phyloP scores from a whole-genome alignment of 495 filamentous ascomycete genomes.

The Neurospora cerealis region DNA sequence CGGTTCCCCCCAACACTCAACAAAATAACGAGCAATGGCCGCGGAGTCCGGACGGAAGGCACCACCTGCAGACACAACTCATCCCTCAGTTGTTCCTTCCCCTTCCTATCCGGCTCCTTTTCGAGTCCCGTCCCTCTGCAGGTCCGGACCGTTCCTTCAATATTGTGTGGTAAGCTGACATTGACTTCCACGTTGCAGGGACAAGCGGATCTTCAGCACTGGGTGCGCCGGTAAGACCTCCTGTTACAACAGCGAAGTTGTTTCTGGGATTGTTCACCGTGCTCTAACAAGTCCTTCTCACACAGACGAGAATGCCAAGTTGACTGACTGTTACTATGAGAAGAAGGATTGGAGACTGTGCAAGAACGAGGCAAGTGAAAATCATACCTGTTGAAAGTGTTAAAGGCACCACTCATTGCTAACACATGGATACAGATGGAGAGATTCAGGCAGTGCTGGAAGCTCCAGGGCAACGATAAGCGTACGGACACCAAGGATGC shows the following conservation, averaged over 20 bases:
- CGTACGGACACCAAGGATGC: slow-evolving; percentile 68
- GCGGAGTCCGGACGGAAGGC: neutral
- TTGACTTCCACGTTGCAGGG: slow-evolving; percentile 30
- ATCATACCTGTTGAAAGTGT: neutral
- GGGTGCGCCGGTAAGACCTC: slow-evolving; percentile 68
- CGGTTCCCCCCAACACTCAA: neutral
- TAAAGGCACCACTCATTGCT: slow-evolving; percentile 3
- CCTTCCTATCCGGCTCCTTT: neutral
- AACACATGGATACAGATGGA: slow-evolving; percentile 59
- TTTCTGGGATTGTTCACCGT: neutral
- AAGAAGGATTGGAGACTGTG: slow-evolving; percentile 95
- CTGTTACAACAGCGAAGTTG: neutral
- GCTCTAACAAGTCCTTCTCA: neutral
- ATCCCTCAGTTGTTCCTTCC: neutral
- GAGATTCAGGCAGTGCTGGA: slow-evolving; percentile 86
- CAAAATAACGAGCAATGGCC: neutral
- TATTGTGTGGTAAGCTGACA: slow-evolving; percentile 5
- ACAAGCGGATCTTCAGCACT: slow-evolving; percentile 95
- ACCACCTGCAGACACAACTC: neutral
- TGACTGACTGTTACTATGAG: slow-evolving; percentile 93
- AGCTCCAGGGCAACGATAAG: slow-evolving; percentile 75
- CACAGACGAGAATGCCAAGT: slow-evolving; percentile 72
- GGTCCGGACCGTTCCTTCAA: neutral
- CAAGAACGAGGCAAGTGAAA: slow-evolving; percentile 65
- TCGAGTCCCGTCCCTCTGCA: neutral